These are phyloP conservation scores for Rubia yunnanensis DNA, from an alignment of 257 asterid genomes.

Conservation along the genomic window DNA sequence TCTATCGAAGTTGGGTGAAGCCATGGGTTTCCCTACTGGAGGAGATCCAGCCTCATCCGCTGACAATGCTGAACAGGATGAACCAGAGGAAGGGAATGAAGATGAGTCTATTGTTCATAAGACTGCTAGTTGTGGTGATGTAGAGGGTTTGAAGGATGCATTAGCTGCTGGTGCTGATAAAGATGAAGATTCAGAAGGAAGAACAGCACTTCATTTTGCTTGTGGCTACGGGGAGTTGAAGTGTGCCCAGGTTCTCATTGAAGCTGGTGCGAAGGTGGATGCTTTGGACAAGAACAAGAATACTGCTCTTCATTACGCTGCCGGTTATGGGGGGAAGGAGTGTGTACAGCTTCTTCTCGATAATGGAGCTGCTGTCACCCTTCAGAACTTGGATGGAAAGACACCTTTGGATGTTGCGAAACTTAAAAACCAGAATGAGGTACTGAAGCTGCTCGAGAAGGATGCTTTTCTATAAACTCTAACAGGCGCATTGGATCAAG, in stretches of 20 bases:
- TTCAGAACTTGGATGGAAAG: conserved; percentile 93
- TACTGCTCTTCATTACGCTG: conserved; percentile 98
- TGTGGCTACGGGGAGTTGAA: conserved; percentile 98
- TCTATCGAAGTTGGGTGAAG: conserved; percentile 82
- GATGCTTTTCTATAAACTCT: conserved; percentile 68
- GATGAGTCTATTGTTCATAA: conserved; percentile 87
- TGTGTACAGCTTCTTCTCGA: conserved; percentile 88
- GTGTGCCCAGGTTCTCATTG: conserved; percentile 89
- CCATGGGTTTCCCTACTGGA: conserved; percentile 78
- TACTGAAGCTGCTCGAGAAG: conserved; percentile 82
- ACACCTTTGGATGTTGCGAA: conserved; percentile 96
- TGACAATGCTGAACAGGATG: conserved; percentile 53
- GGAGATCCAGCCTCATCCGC: conserved; percentile 67
- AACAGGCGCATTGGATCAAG: conserved; percentile 3
- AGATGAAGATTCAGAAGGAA: conserved; percentile 98
- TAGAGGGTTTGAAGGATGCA: conserved; percentile 85
- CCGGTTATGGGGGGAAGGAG: conserved; percentile 96
- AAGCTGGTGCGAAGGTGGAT: conserved; percentile 94
- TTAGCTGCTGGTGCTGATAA: conserved; percentile 81
- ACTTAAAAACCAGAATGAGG: conserved; percentile 78
- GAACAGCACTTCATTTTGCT: conserved; percentile 98
- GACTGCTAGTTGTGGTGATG: conserved; percentile 82
- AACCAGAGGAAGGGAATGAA: conserved; percentile 63
- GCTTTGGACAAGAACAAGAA: conserved; percentile 93
- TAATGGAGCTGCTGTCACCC: conserved; percentile 96